Base-by-base conservation (phyloP, 2,329 filamentous ascomycete genomes). In the Aspergillus candidus region DNA sequence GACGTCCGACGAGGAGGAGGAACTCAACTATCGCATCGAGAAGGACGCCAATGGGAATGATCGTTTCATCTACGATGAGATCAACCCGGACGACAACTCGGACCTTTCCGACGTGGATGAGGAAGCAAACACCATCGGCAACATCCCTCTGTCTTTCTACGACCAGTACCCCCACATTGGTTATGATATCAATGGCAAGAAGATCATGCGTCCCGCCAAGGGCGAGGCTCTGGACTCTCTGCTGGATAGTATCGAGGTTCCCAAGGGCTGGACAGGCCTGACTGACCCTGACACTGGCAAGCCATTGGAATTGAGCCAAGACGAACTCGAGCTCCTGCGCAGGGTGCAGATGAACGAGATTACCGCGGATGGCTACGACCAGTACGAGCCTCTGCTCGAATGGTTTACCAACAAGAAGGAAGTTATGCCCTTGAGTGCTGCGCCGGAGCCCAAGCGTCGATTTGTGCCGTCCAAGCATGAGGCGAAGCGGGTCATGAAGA, bases 131-230 rank as follows among this genome's bases (percentile, higher is more conserved):
- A 97, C 93, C 0, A 96, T 98, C 58, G 94, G 93, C 55, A 77
- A 97, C 63, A 98, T 98, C 48, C 88, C 90, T 4, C 73, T 97
- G 39, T 85, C 86, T 3, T 97, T 95, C 70, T 98, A 98, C 73
- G 93, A 98, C 66, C 86, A 88, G 31, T 98, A 96, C 64, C 93
- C 93, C 40, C 93, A 98, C 65, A 96, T 98, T 63, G 93, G 93
- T 47, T 98, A 98, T 70, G 88, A 96, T 59, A 97, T 98, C 72
- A 94, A 98, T 67, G 93, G 93, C 67, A 96, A 94, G 78, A 94
- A 87, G 68, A 95, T 98, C 52, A 87, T 95, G 83, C 85, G 93
- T 41, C 93, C 93, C 6, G 93, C 94, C 4, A 91, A 89, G 55
- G 91, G 91, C 41, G 86, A 95, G 64, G 93, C 93, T 31, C 73